Conservation (phyloP, 2,329 filamentous ascomycete species). For the Aspergillus hortae region DNA sequence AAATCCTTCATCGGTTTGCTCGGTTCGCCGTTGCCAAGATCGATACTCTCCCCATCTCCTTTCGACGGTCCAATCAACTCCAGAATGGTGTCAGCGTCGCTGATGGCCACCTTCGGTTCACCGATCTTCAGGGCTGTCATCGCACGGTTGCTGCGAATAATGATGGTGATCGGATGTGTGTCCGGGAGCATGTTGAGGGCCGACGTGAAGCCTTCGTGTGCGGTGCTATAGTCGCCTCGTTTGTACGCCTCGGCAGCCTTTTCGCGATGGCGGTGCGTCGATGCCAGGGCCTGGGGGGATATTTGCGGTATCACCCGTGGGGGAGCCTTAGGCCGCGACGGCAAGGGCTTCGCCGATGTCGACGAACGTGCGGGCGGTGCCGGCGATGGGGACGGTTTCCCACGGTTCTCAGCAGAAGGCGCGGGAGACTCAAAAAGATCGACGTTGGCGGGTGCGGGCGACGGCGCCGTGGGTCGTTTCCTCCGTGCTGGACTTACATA, state of each 20-base stretch:
- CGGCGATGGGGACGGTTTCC: conserved; percentile 32
- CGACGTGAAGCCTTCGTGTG: conserved; percentile 75
- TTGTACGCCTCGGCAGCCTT: conserved; percentile 89
- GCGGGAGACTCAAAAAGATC: conserved; percentile 61
- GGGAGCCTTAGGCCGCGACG: conserved; percentile 46
- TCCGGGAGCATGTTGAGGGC: conserved; percentile 72
- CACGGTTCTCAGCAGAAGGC: conserved; percentile 22
- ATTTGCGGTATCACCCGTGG: conserved; percentile 59
- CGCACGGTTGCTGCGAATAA: conserved; percentile 89
- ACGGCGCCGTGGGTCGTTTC: conserved; percentile 55
- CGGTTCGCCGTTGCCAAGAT: conserved; percentile 61
- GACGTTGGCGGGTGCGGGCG: conserved; percentile 46
- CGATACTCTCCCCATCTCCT: conserved; percentile 76
- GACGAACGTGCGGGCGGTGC: conserved; percentile 38
- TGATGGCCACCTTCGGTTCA: conserved; percentile 80
- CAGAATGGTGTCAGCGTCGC: conserved; percentile 78
- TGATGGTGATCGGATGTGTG: conserved; percentile 76
- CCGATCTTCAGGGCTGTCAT: conserved; percentile 88
- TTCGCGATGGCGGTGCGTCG: conserved; percentile 73
- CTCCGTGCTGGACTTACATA: conserved; percentile 85
- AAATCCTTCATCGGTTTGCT: conserved; percentile 87
- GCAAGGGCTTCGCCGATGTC: conserved; percentile 44
- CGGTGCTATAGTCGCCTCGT: conserved; percentile 83
- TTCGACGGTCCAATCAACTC: conserved; percentile 72
- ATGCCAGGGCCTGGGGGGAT: conserved; percentile 65